phyloP scores from a whole-genome alignment of 345 rosid genomes.

The Cardamine occulta region DNA sequence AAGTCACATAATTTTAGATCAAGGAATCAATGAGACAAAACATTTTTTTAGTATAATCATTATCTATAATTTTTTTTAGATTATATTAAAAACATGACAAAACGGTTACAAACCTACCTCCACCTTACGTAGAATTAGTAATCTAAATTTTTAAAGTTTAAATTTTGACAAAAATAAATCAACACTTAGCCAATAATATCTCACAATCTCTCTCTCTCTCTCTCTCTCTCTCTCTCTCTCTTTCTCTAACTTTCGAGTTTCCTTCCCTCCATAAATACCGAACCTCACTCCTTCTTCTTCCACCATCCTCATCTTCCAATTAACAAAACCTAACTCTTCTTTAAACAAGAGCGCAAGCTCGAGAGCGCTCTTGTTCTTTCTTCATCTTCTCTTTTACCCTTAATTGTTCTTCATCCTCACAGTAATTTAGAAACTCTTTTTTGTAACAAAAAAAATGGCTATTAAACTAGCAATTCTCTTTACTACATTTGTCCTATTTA shows the following conservation, averaged over 20 bases:
- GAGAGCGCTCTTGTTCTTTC: conserved; percentile 36
- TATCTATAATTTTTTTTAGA: not conserved
- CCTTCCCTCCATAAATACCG: conserved; percentile 45
- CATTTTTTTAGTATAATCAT: not conserved
- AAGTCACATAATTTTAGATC: not conserved
- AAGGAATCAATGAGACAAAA: not conserved
- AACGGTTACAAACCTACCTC: conserved; percentile 44
- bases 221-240: not conserved
- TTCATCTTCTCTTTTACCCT: conserved; percentile 4
- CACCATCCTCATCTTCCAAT: conserved; percentile 30
- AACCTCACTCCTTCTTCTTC: conserved; percentile 34
- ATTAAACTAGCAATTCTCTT: conserved; percentile 36
- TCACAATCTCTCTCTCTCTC: not conserved
- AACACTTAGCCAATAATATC: conserved; percentile 14
- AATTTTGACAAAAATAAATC: conserved; percentile 7
- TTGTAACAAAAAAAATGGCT: conserved; percentile 27
- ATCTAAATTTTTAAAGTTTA: not conserved
- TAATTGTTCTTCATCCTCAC: not conserved
- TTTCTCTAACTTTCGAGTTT: conserved; percentile 26
- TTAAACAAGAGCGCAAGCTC: conserved; percentile 38
- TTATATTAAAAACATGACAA: not conserved
- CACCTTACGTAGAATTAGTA: conserved; percentile 35
- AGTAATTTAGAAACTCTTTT: conserved; percentile 2
- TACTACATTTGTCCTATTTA: conserved; percentile 41
- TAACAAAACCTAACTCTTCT: conserved; percentile 40